A percentile compares a stretch with the other conserved stretches of the same genome.
Conservation (phyloP, 164 flowering plant genomes). For the Vitis amurensis region DNA sequence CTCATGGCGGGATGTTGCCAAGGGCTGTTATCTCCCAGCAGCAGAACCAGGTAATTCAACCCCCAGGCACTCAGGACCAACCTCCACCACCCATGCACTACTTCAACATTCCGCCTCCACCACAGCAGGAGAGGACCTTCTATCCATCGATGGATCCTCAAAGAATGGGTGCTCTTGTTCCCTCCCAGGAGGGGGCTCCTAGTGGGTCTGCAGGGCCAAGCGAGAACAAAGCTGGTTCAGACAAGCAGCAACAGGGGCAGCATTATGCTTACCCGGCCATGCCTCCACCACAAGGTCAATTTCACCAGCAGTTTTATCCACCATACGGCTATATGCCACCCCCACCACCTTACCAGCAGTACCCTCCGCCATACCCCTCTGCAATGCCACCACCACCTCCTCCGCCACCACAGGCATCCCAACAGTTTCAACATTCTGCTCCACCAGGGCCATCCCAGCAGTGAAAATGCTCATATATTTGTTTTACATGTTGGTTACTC, state of each 20-base stretch:
- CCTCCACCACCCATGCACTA: slow-evolving; percentile 54
- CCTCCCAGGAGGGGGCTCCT: slow-evolving; percentile 66
- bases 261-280: slow-evolving; percentile 45
- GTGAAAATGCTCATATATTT: background rate
- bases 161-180: slow-evolving; percentile 84
- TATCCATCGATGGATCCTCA: slow-evolving; percentile 98
- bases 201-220: slow-evolving; percentile 38
- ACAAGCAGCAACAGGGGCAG: slow-evolving; percentile 42
- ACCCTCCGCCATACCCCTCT: slow-evolving; percentile 37
- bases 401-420: slow-evolving; percentile 17
- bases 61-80: slow-evolving; percentile 64
- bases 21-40: slow-evolving; percentile 87
- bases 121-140: slow-evolving; percentile 63
- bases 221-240: slow-evolving; percentile 47
- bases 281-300: slow-evolving; percentile 59
- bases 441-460: slow-evolving; percentile 25
- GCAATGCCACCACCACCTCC: slow-evolving; percentile 29
- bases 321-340: slow-evolving; percentile 58
- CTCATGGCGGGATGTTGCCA: slow-evolving; percentile 83
- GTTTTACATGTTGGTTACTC: too few species aligned
- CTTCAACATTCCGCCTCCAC: slow-evolving; percentile 82
- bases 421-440: slow-evolving; percentile 33
- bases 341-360: slow-evolving; percentile 47
- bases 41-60: slow-evolving; percentile 59
- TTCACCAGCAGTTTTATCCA: slow-evolving; percentile 50